Base-by-base conservation (phyloP, 2,329 filamentous ascomycete genomes). In the Clonostachys sp. region DNA sequence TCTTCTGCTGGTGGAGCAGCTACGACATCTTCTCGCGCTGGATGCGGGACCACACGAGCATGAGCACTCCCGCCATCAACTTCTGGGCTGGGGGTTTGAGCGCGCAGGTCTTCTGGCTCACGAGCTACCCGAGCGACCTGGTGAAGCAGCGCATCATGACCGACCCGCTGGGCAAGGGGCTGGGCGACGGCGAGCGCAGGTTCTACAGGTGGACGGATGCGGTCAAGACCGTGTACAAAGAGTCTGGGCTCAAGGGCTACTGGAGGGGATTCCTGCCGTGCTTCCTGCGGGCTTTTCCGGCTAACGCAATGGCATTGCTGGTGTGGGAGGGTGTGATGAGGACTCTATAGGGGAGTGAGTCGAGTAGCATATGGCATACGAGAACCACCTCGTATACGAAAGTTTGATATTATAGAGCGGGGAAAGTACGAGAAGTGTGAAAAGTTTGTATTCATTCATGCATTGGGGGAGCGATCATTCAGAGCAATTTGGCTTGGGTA, bases 71-170 rank as follows among this genome's bases (percentile, higher is more conserved):
- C 0, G 84, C 84, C 2, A 77, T 97, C 60, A 97, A 97, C 64
- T 99, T 99, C 72, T 97, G 92, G 92, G 92, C 94, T 0, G 94
- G 94, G 5, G 94, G 94, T 0, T 71, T 97, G 45, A 91, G 87
- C 43, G 94, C 94, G 0, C 94, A 99, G 73, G 71, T 96, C 14
- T 99, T 96, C 63, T 99, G 94, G 94, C 66, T 96, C 41, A 89
- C 87, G 16, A 89, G 87, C 53, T 97, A 97, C 62, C 92, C 94
- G 2, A 88, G 83, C 43, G 92, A 97, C 63, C 89, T 96, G 18
- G 84, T 97, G 47, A 97, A 97, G 77, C 92, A 97, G 73, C 80
- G 91, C 34, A 87, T 99, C 62, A 97, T 99, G 94, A 96, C 92
- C 13, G 94, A 97, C 67, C 84, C 89, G 5, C 71, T 97, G 45